Percentiles rank a stretch among this genome's conserved stretches.
phyloP scores from a whole-genome alignment of 805 yeast genomes.

The Lipomyces japonicus region DNA sequence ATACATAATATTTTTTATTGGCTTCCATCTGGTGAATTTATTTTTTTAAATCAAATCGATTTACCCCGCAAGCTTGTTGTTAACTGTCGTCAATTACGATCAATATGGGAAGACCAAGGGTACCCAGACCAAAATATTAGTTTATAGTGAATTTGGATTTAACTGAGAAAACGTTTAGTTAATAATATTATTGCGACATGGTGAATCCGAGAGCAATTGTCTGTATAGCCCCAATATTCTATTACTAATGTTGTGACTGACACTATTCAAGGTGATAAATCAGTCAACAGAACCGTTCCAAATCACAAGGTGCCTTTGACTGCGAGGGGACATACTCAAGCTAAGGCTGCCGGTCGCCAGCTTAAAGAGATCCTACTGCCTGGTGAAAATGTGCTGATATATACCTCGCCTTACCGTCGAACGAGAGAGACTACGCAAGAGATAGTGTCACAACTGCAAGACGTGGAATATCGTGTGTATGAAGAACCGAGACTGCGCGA shows the following conservation, averaged over 20 bases:
- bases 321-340: constrained; percentile 53
- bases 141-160: neutral
- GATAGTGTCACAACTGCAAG: constrained; percentile 53
- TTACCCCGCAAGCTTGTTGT: too few species aligned
- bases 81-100: too few species aligned
- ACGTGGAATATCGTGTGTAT: constrained; percentile 52
- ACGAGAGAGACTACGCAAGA: constrained; percentile 81
- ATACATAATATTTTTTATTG: too few species aligned
- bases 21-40: too few species aligned
- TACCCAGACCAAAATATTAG: neutral
- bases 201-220: constrained; percentile 86
- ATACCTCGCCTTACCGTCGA: constrained; percentile 81
- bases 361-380: constrained; percentile 40
- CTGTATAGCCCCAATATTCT: too few species aligned
- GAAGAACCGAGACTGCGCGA: constrained; percentile 93
- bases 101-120: constrained; percentile 23
- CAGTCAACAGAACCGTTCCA: constrained; percentile 71
- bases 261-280: constrained; percentile 58
- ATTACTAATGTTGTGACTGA: too few species aligned
- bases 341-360: constrained; percentile 38
- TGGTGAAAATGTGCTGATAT: constrained; percentile 65
- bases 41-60: too few species aligned
- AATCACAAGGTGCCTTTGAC: constrained; percentile 80
- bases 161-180: too few species aligned
- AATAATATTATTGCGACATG: constrained; percentile 80